Base-by-base conservation (phyloP, 257 asterid genomes). In the Solanum dulcamara region DNA sequence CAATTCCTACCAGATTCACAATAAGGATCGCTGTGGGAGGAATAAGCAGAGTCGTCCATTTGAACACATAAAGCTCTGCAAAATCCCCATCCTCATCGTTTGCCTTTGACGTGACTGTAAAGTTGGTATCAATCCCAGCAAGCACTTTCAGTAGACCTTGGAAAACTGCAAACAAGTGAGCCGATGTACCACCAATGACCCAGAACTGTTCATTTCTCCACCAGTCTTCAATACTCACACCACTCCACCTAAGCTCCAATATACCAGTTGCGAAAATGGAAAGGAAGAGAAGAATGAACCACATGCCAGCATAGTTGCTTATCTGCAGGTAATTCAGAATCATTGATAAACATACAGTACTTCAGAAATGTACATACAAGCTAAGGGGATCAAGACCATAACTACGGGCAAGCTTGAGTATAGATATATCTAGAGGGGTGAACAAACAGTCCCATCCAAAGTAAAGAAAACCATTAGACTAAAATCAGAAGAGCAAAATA, bases 131-230 rank as follows among this genome's bases (percentile, higher is more conserved):
- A 5, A 96, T 96, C 4, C 99, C 99, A 5, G 97, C 98, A 2
- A 96, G 92, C 26, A 96, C 98, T 89, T 96, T 94, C 80, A 96
- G 22, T 32, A 96, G 97, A 84, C 99, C 99, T 87, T 96, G 99
- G 94, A 96, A 93, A 33, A 96, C 98, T 0, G 97, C 98, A n/a
- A 94, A 92, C 17, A 96, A 93, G 88, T 96, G 98, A 28, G 99
- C 97, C 0, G 98, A 94, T n/a, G 98, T 94, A 26, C 99, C 99
- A 81, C 98, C 98, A 22, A 94, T 96, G 88, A 96, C 98, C 99
- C 99, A 96, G 77, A 96, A 96, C 84, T 96, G 99, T 85, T 96
- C 99, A 72, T 96, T 96, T 84, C 98, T 93, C 99, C 98, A 96
- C 99, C 98, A 96, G 79, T 94, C 99, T 86, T 94, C 97, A 0